phyloP scores from a whole-genome alignment of 2,329 filamentous ascomycete species.

The Chalaropsis thielavioides region DNA sequence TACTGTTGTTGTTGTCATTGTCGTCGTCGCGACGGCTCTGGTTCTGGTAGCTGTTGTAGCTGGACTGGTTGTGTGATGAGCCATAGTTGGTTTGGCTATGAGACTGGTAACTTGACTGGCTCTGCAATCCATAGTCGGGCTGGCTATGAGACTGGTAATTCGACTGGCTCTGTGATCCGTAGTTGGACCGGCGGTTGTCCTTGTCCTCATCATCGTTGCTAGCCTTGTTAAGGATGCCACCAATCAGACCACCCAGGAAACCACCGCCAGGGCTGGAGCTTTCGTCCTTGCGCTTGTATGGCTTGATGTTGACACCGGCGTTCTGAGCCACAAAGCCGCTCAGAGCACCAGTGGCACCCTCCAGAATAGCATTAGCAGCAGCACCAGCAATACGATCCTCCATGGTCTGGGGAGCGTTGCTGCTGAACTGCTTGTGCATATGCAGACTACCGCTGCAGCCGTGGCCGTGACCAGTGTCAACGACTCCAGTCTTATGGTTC shows the following conservation, averaged over 20 bases:
- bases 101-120: slow-evolving; percentile 40
- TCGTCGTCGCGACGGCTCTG: slow-evolving; percentile 42
- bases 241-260: slow-evolving; percentile 53
- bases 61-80: slow-evolving; percentile 43
- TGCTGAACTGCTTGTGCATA: slow-evolving; percentile 51
- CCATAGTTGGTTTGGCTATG: slow-evolving; percentile 44
- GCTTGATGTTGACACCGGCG: slow-evolving; percentile 30
- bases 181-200: slow-evolving; percentile 36
- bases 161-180: slow-evolving; percentile 39
- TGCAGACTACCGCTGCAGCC: slow-evolving; percentile 66
- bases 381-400: slow-evolving; percentile 43
- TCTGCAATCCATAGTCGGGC: slow-evolving; percentile 44
- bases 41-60: slow-evolving; percentile 47
- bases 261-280: slow-evolving; percentile 49
- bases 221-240: slow-evolving; percentile 40
- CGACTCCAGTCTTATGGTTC: slow-evolving; percentile 76
- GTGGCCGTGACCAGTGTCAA: slow-evolving; percentile 74
- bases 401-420: slow-evolving; percentile 31
- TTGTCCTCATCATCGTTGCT: slow-evolving; percentile 34
- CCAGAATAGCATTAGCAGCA: slow-evolving; percentile 42
- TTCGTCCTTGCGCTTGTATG: slow-evolving; percentile 28
- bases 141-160: slow-evolving; percentile 47
- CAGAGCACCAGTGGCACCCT: slow-evolving; percentile 41
- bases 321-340: slow-evolving; percentile 33
- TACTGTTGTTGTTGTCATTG: slow-evolving; percentile 25